Base-by-base conservation (phyloP, 148 eudicot genomes). In the Silene latifolia region DNA sequence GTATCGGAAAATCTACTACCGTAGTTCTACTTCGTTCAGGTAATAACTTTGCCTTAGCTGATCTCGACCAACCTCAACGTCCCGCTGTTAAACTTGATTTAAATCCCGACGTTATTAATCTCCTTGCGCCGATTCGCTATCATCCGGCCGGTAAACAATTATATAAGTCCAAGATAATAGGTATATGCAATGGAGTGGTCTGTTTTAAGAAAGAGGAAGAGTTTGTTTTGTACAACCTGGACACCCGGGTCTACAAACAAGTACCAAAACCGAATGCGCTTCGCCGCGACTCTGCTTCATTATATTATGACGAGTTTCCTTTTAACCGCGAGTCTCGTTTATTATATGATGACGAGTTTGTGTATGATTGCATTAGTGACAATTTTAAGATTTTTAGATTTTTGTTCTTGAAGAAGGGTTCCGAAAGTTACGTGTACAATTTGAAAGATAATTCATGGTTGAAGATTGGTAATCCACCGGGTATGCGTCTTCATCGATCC, bases 21-120 rank as follows among this genome's bases (percentile, higher is more conserved):
- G 42, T 63, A 24, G 4, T 12, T 25, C 67, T 63, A 18, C 4
- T 63, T 13, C 42, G n/a, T 27, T 63, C 5, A 0, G 4, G 19
- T 15, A 5, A 24, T 32, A 10, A 1, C 67, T 32, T 63, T 15
- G 39, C 8, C n/a, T 63, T n/a, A 14, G 25, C 14, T 6, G 67
- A 63, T 15, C 25, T 63, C 42, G n/a, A 63, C 67, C 67, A 63
- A 0, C 67, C 67, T 63, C 67, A 63, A 63, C 67, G 44, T 25
- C 44, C 67, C 7, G 67, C 7, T 12, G 67, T 63, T 25, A 7
- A 8, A 12, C n/a, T 63, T 29, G n/a, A 27, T 63, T 10, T 48
- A 13, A 7, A 25, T 27, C 67, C 42, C 1, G 42, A 63, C 35
- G 25, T 63, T 5, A 2, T 63, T 4, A 13, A 63, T 5, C 51